These are phyloP conservation scores for Boletus rufocinnamomeus DNA, from an alignment of 768 basidiomycete genomes.

Conservation along the genomic window DNA sequence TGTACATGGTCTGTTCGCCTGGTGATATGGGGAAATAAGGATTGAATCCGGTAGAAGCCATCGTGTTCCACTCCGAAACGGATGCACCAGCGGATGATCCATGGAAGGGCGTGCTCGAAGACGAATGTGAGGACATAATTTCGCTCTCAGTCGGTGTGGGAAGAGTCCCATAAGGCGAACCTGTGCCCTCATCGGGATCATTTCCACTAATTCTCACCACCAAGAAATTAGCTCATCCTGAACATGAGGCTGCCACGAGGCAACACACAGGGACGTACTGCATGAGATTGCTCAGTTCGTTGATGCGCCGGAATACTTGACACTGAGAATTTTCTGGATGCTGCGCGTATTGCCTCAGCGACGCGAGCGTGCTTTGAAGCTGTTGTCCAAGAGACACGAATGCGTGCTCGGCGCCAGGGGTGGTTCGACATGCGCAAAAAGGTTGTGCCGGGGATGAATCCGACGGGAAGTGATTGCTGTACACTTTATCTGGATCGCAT, in stretches of 20 bases:
- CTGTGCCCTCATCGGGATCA: conserved; percentile 50
- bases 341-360: conserved; percentile 62
- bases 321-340: conserved; percentile 58
- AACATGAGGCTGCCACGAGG: conserved; percentile 38
- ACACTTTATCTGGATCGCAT: conserved; percentile 38
- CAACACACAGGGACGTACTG: conserved; percentile 52
- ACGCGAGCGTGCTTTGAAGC: conserved; percentile 55
- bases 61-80: conserved; percentile 62
- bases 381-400: conserved; percentile 65
- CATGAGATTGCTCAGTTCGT: conserved; percentile 61
- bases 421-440: conserved; percentile 65
- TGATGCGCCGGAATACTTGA: conserved; percentile 56
- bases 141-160: conserved; percentile 67
- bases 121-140: conserved; percentile 47
- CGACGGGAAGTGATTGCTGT: conserved; percentile 34
- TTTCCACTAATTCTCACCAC: conserved; percentile 46
- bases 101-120: conserved; percentile 45
- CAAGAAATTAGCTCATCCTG: conserved; percentile 34
- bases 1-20: conserved; percentile 58
- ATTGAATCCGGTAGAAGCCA: conserved; percentile 58
- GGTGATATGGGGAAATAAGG: conserved; percentile 65
- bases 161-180: conserved; percentile 53
- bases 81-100: conserved; percentile 47
- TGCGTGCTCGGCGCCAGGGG: conserved; percentile 57
- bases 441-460: conserved; percentile 37